Evolutionary conservation across 495 filamentous ascomycete genomes (phyloP).

Genomic region (Aspergillus kassunensis): DNA sequence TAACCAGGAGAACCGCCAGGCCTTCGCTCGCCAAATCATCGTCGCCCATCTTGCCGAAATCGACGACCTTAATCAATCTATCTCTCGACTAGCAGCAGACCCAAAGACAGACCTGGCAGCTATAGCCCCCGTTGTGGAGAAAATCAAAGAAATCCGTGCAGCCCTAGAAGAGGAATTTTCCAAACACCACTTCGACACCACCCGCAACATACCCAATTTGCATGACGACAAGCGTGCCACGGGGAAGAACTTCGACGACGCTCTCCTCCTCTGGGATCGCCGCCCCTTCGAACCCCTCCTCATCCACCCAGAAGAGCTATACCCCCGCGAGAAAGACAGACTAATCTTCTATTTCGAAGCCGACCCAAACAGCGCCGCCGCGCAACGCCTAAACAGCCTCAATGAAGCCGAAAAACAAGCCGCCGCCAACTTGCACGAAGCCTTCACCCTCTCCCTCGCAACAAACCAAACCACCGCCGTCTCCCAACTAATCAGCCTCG

Average conservation of each 20-base stretch:
- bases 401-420: slow-evolving; percentile 3
- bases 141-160: slow-evolving; percentile 16
- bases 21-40: slow-evolving; percentile 23
- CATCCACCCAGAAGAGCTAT: slow-evolving; percentile 52
- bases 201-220: too few species aligned
- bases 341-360: slow-evolving; percentile 38
- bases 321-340: slow-evolving; percentile 33
- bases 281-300: slow-evolving; percentile 55
- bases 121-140: slow-evolving; percentile 29
- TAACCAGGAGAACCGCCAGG: slow-evolving; percentile 25
- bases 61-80: slow-evolving; percentile 23
- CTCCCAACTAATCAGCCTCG: slow-evolving; percentile 19
- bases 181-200: slow-evolving; percentile 22
- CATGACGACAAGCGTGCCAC: too few species aligned
- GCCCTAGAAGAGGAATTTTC: slow-evolving; percentile 5
- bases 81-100: slow-evolving; percentile 33
- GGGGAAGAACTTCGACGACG: slow-evolving; percentile 39
- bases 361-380: slow-evolving; percentile 18
- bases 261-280: slow-evolving; percentile 58
- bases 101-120: slow-evolving; percentile 19
- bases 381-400: slow-evolving; percentile 17
- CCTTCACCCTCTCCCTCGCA: slow-evolving; percentile 21
- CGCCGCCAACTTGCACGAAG: slow-evolving; percentile 22
- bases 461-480: slow-evolving; percentile 20
- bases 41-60: slow-evolving; percentile 24